Evolutionary conservation across 371 early-diverging fungal species (phyloP), one percentile per base, ranked within the genome.

Genomic region (Thermomucor indicae-seudaticae): DNA sequence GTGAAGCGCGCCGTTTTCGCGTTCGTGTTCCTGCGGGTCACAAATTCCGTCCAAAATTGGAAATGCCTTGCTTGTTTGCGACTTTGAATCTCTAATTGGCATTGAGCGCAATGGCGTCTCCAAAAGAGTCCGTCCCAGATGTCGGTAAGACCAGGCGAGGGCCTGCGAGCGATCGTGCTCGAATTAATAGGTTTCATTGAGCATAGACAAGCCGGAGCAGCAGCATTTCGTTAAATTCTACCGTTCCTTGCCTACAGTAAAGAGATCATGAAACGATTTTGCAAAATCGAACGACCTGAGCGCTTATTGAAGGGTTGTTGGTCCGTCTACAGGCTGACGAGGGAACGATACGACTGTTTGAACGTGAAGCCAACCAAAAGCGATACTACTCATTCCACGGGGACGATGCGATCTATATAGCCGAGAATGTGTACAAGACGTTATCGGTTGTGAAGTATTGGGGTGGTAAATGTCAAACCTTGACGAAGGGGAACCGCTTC

Each of bases 361-460:
- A 89, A 58, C 75, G 91, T 30, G 70, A 78, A 27, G 60, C 61
- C 6, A 73, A 64, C 41, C 68, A 65, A 17, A 55, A 62, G 19
- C 39, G 37, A 25, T 71, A 70, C 41, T 96, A 92, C 62, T 89
- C 86, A 35, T 86, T 90, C 1, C 96, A 96, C 57, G 96, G 91
- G 1, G 84, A 87, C 6, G 92, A 96, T 56, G 97, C 98, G 0
- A 56, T 78, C 16, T 90, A 81, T 54, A 82, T 93, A 19, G 94
- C 97, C 4, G 74, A 85, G 32, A 62, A 68, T 31, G 84, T 96
- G 3, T 96, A 89, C 80, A 90, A 93, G 55, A 96, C 98, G 2
- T 67, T 87, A 0, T 79, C 94, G 0, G 96, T 94, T 7, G 66
- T 97, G 53, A 95, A 95, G 65, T 85, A 91, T 49, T 83, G 92